phyloP scores from a whole-genome alignment of 352 stramenopile genomes.

The Phytophthora sojae region DNA sequence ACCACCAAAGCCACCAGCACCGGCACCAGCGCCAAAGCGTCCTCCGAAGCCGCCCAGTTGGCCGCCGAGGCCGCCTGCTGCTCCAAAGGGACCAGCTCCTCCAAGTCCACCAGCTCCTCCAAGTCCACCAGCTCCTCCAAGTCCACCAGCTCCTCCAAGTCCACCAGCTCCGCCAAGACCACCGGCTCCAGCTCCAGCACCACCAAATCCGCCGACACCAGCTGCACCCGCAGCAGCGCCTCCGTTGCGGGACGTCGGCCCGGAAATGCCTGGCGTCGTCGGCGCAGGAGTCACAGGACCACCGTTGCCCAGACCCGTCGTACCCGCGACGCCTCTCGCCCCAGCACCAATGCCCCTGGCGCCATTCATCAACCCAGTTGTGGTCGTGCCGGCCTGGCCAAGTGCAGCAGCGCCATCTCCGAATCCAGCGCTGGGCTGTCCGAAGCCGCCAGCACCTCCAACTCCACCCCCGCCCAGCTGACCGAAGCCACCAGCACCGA shows the following conservation, averaged over 20 bases:
- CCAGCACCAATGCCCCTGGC: neutral
- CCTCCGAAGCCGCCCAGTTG: slow-evolving; percentile 3
- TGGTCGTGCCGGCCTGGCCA: too few relatives aligned
- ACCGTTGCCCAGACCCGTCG: neutral
- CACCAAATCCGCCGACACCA: neutral
- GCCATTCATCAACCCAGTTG: neutral
- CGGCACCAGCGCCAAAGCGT: neutral
- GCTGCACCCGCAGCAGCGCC: neutral
- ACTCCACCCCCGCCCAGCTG: neutral
- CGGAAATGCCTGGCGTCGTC: neutral
- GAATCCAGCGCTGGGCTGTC: neutral
- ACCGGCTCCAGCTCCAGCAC: neutral
- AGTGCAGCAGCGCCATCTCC: neutral
- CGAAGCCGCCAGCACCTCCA: neutral
- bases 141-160: neutral
- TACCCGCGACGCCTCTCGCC: neutral
- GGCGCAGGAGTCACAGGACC: neutral
- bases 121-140: neutral
- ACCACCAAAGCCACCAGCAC: neutral
- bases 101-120: too few relatives aligned
- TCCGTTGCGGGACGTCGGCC: neutral
- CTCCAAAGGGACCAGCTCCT: too few relatives aligned
- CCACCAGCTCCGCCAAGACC: neutral
- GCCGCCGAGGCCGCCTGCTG: slow-evolving; percentile 7
- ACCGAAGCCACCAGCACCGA: neutral